Conservation (phyloP, 2,329 filamentous ascomycete genomes). For the Corynespora cassiicola region DNA sequence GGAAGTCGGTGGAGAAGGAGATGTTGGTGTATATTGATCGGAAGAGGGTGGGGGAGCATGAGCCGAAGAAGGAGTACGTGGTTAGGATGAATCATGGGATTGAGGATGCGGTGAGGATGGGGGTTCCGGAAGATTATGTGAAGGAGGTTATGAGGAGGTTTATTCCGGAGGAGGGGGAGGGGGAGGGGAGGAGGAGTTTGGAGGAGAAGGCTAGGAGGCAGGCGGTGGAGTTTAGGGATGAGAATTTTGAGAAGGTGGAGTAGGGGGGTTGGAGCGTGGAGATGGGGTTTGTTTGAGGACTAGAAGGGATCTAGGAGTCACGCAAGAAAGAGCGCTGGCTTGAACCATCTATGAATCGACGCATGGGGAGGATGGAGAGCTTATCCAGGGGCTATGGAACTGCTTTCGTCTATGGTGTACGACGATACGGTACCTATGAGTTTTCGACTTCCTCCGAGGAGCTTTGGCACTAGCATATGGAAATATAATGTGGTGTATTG, state of each 20-base stretch:
- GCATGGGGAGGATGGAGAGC: too few relatives aligned
- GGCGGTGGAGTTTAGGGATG: constrained; percentile 41
- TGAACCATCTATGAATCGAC: too few relatives aligned
- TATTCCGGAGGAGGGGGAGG: constrained; percentile 45
- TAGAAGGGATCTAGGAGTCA: too few relatives aligned
- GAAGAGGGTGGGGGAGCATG: constrained; percentile 44
- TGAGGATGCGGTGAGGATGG: constrained; percentile 61
- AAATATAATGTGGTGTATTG: too few relatives aligned
- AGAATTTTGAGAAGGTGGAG: too few relatives aligned
- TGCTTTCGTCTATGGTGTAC: too few relatives aligned
- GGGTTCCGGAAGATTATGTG: constrained; percentile 64
- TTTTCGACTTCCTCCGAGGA: too few relatives aligned
- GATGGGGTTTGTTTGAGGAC: background rate
- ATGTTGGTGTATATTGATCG: constrained; percentile 69
- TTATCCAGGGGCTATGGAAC: too few relatives aligned
- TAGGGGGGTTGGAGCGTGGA: constrained; percentile 16
- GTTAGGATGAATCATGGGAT: constrained; percentile 69
- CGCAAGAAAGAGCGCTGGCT: too few relatives aligned
- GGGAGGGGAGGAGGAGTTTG: constrained; percentile 18
- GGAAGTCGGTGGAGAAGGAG: constrained; percentile 24
- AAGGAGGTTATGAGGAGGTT: constrained; percentile 60
- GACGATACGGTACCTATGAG: too few relatives aligned
- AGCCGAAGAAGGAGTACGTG: constrained; percentile 65
- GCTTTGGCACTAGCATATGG: too few relatives aligned
- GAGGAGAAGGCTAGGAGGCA: constrained; percentile 44